Percentiles rank a stretch among this genome's conserved stretches.
phyloP scores from a whole-genome alignment of 1,139 yeast genomes.

The Ogataea hybrid region DNA sequence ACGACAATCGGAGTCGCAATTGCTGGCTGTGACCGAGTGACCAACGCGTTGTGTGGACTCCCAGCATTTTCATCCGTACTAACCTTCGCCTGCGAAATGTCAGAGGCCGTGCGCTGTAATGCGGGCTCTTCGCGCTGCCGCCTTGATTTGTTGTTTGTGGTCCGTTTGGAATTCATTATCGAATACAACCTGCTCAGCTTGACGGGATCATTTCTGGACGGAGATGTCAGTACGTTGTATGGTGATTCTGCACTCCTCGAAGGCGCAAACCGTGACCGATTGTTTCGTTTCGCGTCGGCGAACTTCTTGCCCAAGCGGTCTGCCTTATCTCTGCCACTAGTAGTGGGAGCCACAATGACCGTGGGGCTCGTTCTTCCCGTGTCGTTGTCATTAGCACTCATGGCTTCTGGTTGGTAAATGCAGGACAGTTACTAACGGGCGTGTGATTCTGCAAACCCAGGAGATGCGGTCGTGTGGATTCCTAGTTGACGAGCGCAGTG shows the following conservation, averaged over 20 bases:
- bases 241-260: slow-evolving; percentile 11
- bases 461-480: too few species aligned
- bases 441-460: too few species aligned
- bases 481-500: too few species aligned
- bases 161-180: slow-evolving; percentile 12
- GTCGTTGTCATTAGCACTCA: slow-evolving; percentile 8
- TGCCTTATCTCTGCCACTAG: slow-evolving; percentile 21
- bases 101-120: neutral
- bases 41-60: too few species aligned
- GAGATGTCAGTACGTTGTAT: slow-evolving; percentile 3
- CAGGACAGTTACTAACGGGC: too few species aligned
- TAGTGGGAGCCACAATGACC: slow-evolving; percentile 15
- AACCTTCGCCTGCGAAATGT: neutral
- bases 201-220: slow-evolving; percentile 6
- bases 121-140: neutral
- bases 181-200: slow-evolving; percentile 14
- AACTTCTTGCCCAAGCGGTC: slow-evolving; percentile 24
- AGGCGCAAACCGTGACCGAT: slow-evolving; percentile 9
- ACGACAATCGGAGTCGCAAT: too few species aligned
- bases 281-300: slow-evolving; percentile 24
- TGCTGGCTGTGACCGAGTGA: too few species aligned
- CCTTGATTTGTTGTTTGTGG: neutral
- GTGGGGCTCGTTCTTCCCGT: slow-evolving; percentile 7
- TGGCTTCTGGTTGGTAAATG: neutral
- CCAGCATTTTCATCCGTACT: neutral